Base-by-base conservation (phyloP, 1,284 basidiomycete genomes). In the Pascua sp. region DNA sequence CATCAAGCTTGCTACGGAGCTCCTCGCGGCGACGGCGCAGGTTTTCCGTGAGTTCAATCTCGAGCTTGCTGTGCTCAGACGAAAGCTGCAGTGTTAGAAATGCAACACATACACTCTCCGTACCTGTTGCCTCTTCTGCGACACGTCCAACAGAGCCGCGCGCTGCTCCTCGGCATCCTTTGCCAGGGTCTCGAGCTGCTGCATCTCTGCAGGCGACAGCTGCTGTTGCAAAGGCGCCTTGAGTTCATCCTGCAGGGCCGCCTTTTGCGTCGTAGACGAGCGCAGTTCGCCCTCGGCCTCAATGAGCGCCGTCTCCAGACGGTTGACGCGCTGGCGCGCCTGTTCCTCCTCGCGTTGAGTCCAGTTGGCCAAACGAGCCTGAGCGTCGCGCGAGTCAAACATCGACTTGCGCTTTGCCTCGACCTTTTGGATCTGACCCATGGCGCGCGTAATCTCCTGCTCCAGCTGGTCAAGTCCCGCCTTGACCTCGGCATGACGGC, bases 1-100 rank as follows among this genome's bases (percentile, higher is more conserved):
- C 49, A 62, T 97, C 93, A 13, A 98, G 79, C 69, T 89, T 89
- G 42, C 79, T 77, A 43, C 85, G 84, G 3, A 97, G 71, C 67
- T 94, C 91, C 54, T 91, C 87, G 42, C 85, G 81, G 13, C 87
- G 83, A 4, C 93, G 83, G 16, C 86, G 82, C 15, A 98, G 81
- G 63, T 87, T 87, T 71, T 98, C 95, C 62, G 89, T 91, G 39
- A 98, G 81, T 74, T 98, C 95, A 52, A 98, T 94, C 73, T 97
- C 91, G 18, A 97, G 79, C 12, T 86, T 78, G 68, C 86, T 90
- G 76, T 90, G 91, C 62, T 83, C 82, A 18, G 86, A 84, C 42
- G 88, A 86, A 55, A 94, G 77, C 90, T 96, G 62, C 38, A 40
- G 24, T 32, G 24, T 32, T 38, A 36, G 48, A 56, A 53, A 47